Base-by-base conservation (phyloP, 139 green algal species). In the Spirogloea muscicola region DNA sequence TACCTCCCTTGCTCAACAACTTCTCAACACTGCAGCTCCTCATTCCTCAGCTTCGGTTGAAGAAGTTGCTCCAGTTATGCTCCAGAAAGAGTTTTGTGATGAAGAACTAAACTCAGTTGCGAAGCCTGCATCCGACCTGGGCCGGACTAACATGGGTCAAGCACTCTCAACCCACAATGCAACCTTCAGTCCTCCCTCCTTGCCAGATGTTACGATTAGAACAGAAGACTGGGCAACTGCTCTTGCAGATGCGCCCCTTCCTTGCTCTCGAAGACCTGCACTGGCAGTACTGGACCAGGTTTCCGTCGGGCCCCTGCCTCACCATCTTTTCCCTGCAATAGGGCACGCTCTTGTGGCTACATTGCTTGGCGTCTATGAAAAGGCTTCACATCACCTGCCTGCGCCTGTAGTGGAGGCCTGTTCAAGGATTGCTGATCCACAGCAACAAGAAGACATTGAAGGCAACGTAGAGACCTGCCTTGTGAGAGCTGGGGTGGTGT, bases 141-240 rank as follows among this genome's bases (percentile, higher is more conserved):
- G 64, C 4, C 16, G 52, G 49, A 38, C 51, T 46, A 73, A 7
- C 10, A 74, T 41, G 64, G 49, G 51, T 6, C 25, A 29, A 46
- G n/a, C 34, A 31, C 21, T 27, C 51, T 29, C 55, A 68, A 9
- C 3, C 25, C 40, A n/a, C 55, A 13, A 41, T 7, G 25, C 34
- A 18, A 18, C 21, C 7, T 10, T 1, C 36, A 60, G 13, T 31
- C 27, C 41, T 33, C 57, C 36, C 42, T 16, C 36, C 0, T 7
- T 77, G 13, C 43, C 60, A 40, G 31, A 49, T 27, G 38, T 76
- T 7, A 49, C 34, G 4, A 62, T 79, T 60, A 29, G 16, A 21
- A 37, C 71, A 13, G 31, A 7, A 18, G 71, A 79, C 76, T 79
- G 71, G 71, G 13, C 21, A 34, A 10, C 3, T n/a, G 72, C 72